Conservation (phyloP, 202 grass and related monocot species). For the Setaria italica region DNA sequence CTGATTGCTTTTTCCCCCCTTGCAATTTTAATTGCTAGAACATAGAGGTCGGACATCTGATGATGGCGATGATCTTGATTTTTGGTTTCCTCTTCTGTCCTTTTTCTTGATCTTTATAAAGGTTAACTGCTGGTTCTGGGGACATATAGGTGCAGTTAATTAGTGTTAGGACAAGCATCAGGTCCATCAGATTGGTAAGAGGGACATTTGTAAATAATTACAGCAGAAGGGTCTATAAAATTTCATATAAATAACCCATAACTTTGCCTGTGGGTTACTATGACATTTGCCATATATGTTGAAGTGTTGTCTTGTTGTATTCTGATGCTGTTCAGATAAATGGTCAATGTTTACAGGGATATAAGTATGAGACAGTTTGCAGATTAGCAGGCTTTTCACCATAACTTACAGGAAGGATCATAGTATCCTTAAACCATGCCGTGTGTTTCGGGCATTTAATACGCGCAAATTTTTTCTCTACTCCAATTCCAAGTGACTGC, state of each 20-base stretch:
- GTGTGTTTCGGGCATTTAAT: slow-evolving; percentile 15
- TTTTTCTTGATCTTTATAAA: slow-evolving; percentile 1
- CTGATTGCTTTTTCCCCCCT: slow-evolving; percentile 18
- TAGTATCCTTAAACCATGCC: slow-evolving; percentile 21
- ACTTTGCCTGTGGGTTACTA: not conserved
- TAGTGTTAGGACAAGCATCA: slow-evolving; percentile 47
- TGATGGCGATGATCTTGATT: slow-evolving; percentile 6
- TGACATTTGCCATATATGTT: not conserved
- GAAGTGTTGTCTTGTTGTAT: slow-evolving; percentile 17
- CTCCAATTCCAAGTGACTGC: slow-evolving; percentile 24
- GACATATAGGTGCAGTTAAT: slow-evolving; percentile 34
- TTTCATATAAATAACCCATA: slow-evolving; percentile 29
- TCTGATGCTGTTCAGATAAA: slow-evolving; percentile 27
- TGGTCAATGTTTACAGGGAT: slow-evolving; percentile 25
- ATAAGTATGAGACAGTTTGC: not conserved
- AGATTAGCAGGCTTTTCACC: slow-evolving; percentile 22
- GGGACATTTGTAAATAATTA: slow-evolving; percentile 52
- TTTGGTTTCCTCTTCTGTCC: not conserved
- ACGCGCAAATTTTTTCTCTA: not conserved
- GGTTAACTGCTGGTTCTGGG: slow-evolving; percentile 38
- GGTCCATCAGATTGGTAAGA: slow-evolving; percentile 30
- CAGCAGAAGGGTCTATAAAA: slow-evolving; percentile 5
- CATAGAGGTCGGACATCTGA: not conserved
- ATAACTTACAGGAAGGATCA: slow-evolving; percentile 38
- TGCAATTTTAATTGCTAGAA: slow-evolving; percentile 24